Evolutionary conservation across 257 asterid species (phyloP).

Genomic region (Handroanthus guayacan): DNA sequence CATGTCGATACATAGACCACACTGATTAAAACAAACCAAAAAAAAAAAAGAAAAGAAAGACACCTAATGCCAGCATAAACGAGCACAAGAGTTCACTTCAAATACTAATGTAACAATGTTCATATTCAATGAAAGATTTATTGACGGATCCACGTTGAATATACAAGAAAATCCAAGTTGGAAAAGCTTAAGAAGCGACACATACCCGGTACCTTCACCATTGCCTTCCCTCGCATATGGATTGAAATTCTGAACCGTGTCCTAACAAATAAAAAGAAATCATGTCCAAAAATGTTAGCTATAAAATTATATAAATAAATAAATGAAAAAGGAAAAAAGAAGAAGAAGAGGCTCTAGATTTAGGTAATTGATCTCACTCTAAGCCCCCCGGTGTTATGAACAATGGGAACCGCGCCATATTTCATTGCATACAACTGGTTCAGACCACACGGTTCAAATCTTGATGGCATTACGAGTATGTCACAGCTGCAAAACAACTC

Average conservation of each 20-base stretch:
- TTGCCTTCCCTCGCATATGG: constrained; percentile 75
- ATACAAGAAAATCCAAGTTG: neutral
- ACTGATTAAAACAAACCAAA: no score
- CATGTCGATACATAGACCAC: neutral
- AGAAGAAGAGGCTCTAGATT: neutral
- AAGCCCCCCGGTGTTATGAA: constrained; percentile 94
- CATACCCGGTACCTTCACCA: constrained; percentile 97
- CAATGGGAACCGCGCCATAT: constrained; percentile 94
- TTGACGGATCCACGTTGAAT: neutral
- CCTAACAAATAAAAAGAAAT: constrained; percentile 51
- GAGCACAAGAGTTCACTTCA: neutral
- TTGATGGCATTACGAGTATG: constrained; percentile 89
- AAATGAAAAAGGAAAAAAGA: no score
- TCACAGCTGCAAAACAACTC: constrained; percentile 74
- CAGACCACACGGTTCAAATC: constrained; percentile 97
- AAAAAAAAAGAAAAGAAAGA: no score
- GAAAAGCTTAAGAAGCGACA: constrained; percentile 27
- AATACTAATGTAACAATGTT: no score
- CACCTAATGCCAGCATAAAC: neutral
- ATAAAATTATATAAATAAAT: neutral
- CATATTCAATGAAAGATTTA: neutral
- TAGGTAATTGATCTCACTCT: constrained; percentile 58
- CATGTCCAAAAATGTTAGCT: neutral
- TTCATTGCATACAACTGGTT: constrained; percentile 96
- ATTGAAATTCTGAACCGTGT: constrained; percentile 78